Evolutionary conservation across 225 moss, liverwort and hornwort genomes (phyloP).

Genomic region (Lunularia cruciata): DNA sequence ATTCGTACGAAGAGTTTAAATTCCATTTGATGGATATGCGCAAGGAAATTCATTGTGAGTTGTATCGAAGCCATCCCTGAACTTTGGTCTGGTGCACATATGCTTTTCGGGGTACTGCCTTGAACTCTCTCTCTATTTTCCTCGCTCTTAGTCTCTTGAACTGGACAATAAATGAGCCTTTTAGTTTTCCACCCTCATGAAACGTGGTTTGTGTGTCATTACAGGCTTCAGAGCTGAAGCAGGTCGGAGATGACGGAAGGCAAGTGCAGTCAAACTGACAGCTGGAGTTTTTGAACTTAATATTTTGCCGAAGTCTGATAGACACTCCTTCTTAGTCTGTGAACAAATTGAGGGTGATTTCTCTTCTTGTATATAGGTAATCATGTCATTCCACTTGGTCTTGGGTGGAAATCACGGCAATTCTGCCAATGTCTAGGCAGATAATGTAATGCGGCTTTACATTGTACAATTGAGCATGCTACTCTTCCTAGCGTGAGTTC

Average conservation of each 20-base stretch:
- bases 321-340: background rate
- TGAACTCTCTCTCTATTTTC: background rate
- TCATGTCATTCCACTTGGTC: background rate
- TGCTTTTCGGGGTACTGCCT: slow-evolving; percentile 1
- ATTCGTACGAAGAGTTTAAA: slow-evolving; percentile 10
- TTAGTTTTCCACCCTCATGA: background rate
- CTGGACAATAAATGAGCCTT: background rate
- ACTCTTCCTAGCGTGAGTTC: background rate
- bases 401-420: background rate
- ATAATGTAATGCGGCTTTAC: slow-evolving; percentile 12
- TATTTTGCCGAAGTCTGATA: background rate
- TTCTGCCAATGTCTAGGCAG: background rate
- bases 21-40: slow-evolving; percentile 3
- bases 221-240: background rate
- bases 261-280: background rate
- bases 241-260: slow-evolving; percentile 1
- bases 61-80: background rate
- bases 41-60: background rate
- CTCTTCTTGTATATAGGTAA: slow-evolving; percentile 2
- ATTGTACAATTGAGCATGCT: slow-evolving; percentile 26
- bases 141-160: background rate
- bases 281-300: slow-evolving; percentile 9
- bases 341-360: background rate
- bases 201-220: background rate
- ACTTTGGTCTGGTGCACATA: too few species aligned